phyloP scores from a whole-genome alignment of 345 rosid species.

The Syzygium aqueum region DNA sequence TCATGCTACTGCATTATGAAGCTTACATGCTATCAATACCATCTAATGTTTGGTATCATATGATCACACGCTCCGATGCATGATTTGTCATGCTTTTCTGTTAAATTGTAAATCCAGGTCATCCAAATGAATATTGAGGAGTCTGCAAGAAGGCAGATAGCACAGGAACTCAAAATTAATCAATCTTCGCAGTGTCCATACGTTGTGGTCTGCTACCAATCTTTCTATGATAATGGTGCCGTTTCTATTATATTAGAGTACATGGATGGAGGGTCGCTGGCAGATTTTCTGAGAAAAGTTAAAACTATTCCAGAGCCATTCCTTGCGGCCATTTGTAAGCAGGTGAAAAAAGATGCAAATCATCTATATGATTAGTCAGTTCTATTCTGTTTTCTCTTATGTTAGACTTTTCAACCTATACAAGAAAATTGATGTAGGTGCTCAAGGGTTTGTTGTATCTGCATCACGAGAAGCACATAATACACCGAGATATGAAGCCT shows the following conservation, averaged over 20 bases:
- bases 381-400: neutral
- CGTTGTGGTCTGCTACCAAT: constrained; percentile 77
- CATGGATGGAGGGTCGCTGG: constrained; percentile 91
- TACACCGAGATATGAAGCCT: constrained; percentile 84
- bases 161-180: constrained; percentile 74
- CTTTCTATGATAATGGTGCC: constrained; percentile 71
- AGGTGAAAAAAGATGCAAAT: constrained; percentile 30
- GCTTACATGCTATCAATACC: neutral
- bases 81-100: neutral
- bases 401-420: neutral
- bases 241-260: constrained; percentile 82
- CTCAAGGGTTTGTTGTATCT: constrained; percentile 71
- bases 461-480: constrained; percentile 79
- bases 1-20: neutral
- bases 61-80: neutral
- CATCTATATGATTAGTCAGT: neutral
- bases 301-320: constrained; percentile 57
- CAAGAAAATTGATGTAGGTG: constrained; percentile 32
- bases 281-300: constrained; percentile 65
- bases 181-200: constrained; percentile 72
- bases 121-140: constrained; percentile 78
- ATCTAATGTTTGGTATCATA: neutral
- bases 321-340: constrained; percentile 76
- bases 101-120: constrained; percentile 23
- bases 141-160: constrained; percentile 51